Evolutionary conservation across 495 filamentous ascomycete genomes (phyloP).

Genomic region (Alectoria sarmentosa): DNA sequence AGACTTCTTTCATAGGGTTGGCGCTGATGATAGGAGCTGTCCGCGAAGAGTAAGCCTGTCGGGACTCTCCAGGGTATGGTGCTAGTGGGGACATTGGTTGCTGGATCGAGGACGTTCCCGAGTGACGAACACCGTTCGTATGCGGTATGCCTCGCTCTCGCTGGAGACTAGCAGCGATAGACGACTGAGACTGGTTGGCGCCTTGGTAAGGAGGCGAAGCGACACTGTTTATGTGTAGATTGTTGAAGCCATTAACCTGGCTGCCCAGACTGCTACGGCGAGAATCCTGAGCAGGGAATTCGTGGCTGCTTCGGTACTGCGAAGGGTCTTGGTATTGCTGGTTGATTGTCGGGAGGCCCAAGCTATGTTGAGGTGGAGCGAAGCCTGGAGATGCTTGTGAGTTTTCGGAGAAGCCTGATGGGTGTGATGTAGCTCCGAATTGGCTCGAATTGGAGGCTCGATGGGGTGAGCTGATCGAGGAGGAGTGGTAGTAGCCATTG

Average conservation of each 20-base stretch:
- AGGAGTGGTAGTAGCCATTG: constrained; percentile 45
- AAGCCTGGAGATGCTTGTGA: constrained; percentile 42
- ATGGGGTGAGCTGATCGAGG: constrained; percentile 44
- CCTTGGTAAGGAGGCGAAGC: constrained; percentile 60
- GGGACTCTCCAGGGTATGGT: constrained; percentile 45
- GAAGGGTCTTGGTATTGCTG: constrained; percentile 44
- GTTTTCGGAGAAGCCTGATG: constrained; percentile 35
- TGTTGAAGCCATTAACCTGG: constrained; percentile 62
- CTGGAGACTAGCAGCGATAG: constrained; percentile 58
- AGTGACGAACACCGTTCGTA: constrained; percentile 54
- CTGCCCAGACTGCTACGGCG: constrained; percentile 75
- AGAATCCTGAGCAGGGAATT: constrained; percentile 45
- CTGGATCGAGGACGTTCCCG: constrained; percentile 35
- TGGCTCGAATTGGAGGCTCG: constrained; percentile 48
- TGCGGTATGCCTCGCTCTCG: constrained; percentile 45
- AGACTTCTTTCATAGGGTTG: constrained; percentile 68
- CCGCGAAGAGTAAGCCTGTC: constrained; percentile 46
- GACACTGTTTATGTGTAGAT: constrained; percentile 55
- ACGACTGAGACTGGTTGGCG: constrained; percentile 70
- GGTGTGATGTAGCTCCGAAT: constrained; percentile 30
- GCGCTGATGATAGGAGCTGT: constrained; percentile 72
- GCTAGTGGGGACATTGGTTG: constrained; percentile 43
- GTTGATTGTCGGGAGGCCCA: constrained; percentile 45
- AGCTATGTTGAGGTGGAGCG: constrained; percentile 34
- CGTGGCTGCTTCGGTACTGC: constrained; percentile 39